Evolutionary conservation across 441 rosid genomes (phyloP), one percentile per base, ranked within the genome.

Genomic region (Theobroma grandiflorum): DNA sequence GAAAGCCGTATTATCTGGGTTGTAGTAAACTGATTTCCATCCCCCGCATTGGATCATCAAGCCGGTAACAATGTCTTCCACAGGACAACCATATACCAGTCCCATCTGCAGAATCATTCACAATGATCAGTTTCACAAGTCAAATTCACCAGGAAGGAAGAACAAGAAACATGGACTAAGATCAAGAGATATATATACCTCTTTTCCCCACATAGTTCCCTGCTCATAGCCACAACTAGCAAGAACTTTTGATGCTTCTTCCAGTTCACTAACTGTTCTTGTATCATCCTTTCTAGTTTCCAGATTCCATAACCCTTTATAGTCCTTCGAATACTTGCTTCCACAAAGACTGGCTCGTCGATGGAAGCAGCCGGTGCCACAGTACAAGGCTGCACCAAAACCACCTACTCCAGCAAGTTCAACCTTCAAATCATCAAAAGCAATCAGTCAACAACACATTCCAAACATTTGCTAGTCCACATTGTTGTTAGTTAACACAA

Each of bases 191-290:
- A 42, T 71, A 8, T 15, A 40, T 77, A 79, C 93, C 83, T 87
- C 81, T 71, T 76, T 67, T 20, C 93, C 93, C 91, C 93, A 88
- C 79, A 49, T 20, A 16, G 88, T 83, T 58, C 78, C 80, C 2
- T 59, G 66, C 59, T 87, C 89, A 45, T 80, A 87, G 62, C 31
- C 40, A 67, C 89, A 87, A 18, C 80, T 75, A 42, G 85, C 85
- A 59, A 87, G 59, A 64, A 50, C 18, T 68, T 64, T 59, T 26
- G n/a, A 57, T 58, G 43, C 0, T 35, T 20, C 70, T 43, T 61
- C 83, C 76, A 42, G 82, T 71, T 53, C 77, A 68, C 15, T 0
- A 3, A 53, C 66, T 38, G 38, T 40, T 43, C 80, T 77, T 11
- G 63, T 9, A 31, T 47, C 70, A 31, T 16, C 42, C 57, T 67